Base-by-base conservation (phyloP, 2,329 filamentous ascomycete species). In the Cadophora sp. region DNA sequence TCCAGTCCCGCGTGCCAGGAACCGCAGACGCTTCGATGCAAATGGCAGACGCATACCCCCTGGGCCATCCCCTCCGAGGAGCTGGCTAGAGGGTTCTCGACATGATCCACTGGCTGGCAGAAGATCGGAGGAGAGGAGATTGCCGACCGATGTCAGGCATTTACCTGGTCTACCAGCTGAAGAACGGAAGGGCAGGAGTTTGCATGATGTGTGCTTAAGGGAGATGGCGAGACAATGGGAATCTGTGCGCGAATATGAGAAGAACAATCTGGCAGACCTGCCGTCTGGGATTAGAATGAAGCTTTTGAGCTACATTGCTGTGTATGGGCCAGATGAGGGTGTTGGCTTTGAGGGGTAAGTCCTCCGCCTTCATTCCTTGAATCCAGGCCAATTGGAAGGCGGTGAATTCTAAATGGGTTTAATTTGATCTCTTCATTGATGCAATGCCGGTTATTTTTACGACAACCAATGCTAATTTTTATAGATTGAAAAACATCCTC, bases 31-130 rank as follows among this genome's bases (percentile, higher is more conserved):
- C 62, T 78, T 83, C 50, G 84, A 84, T 72, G 76, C 76, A 18
- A 77, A 80, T 73, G 85, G 85, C 20, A 80, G 83, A 65, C 81
- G 85, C 64, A 77, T 83, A 22, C 87, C 87, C 11, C 81, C 87
- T 1, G 87, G 87, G 0, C 87, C 87, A 24, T 82, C 86, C 30
- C 83, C 87, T 24, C 87, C 87, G 1, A 81, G 81, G 45, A 89
- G 85, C 73, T 90, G 87, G 87, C 75, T 82, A 65, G 70, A 79
- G 67, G 72, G 75, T 66, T 79, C 78, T 2, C 75, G 63, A 64
- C 71, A 76, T 68, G 75, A 72, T 9, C 75, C 67, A 55, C 33
- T 62, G 65, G 70, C 43, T 58, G 59, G 60, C 56, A 33, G 63
- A 33, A 51, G 51, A 39, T 53, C 68, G 43, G 62, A 76, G 43